Evolutionary conservation across 2,329 filamentous ascomycete genomes (phyloP), one percentile per base, ranked within the genome.

Genomic region (Macrophomina phaseolina): DNA sequence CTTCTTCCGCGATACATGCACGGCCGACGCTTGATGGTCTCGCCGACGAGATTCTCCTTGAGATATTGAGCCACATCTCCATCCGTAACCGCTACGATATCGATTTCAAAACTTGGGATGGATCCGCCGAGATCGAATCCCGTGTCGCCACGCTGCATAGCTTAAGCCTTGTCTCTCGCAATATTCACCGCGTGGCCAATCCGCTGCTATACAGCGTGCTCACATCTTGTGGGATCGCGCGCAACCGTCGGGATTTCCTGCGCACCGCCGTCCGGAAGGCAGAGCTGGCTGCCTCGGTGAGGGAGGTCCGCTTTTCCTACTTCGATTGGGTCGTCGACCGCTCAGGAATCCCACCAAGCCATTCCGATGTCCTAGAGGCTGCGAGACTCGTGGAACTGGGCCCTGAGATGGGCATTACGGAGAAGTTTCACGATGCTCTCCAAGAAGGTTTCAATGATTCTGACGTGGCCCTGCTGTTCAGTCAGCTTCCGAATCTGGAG

Each of bases 21-120:
- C 23, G 9, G 34, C 7, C 18, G 34, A 42, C 18, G 4, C 28
- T 61, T 16, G 42, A 49, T 18, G 58, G 38, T 32, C 45, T 49
- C 11, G 30, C 58, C 12, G 58, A 49, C 8, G 58, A 62, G 45
- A 30, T 62, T 8, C 42, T 62, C 7, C 58, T 62, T 18, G 30
- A 49, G 1, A 51, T 62, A 9, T 23, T 62, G 30, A 45, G 28
- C 14, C 38, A 49, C 32, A 7, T 62, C 45, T 62, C 58, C 9
- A 38, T 62, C 30, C 42, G 42, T 18, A 14, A 62, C 6, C 58
- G 58, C 9, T 62, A 48, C 11, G 58, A 62, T 6, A 5, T 62
- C 32, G 32, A 62, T 45, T 38, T 62, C 45, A 62, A 62, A n/a
- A 36, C 58, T n/a, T 62, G 58, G 58, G 11, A 23, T 9, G 58